Evolutionary conservation across 2,329 filamentous ascomycete genomes (phyloP).

Genomic region (Colletotrichum sp.): DNA sequence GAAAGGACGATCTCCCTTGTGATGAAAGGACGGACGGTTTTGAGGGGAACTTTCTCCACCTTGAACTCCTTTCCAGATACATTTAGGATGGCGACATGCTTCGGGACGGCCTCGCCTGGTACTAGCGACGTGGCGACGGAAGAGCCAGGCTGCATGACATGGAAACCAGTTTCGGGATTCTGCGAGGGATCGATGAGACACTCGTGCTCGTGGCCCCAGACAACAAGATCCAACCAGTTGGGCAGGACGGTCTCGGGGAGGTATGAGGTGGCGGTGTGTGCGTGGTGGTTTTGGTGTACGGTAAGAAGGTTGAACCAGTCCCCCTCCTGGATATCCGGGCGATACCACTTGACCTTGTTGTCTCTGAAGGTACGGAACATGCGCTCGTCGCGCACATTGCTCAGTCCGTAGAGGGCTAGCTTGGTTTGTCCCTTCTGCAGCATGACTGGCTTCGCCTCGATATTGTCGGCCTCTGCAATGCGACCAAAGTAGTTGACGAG

Average conservation of each 20-base stretch:
- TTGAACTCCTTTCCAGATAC: conserved; percentile 84
- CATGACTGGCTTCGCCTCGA: conserved; percentile 88
- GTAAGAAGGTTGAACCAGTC: conserved; percentile 98
- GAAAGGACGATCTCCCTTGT: conserved; percentile 81
- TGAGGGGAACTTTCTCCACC: conserved; percentile 81
- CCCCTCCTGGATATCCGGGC: conserved; percentile 76
- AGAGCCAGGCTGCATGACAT: conserved; percentile 97
- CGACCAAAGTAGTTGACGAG: conserved; percentile 96
- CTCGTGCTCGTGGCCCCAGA: conserved; percentile 99
- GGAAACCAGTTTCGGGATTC: conserved; percentile 88
- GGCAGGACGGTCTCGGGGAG: conserved; percentile 93
- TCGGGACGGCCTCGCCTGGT: conserved; percentile 86
- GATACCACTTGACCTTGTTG: conserved; percentile 92
- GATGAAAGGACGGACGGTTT: conserved; percentile 88
- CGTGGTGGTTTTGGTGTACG: conserved; percentile 95
- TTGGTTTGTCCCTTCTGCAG: conserved; percentile 95
- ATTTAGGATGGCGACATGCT: conserved; percentile 87
- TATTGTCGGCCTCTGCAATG: conserved; percentile 90
- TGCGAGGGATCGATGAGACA: conserved; percentile 84
- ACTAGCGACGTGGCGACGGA: conserved; percentile 94
- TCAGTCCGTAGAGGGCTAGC: conserved; percentile 90
- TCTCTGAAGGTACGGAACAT: conserved; percentile 94
- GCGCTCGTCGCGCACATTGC: conserved; percentile 94
- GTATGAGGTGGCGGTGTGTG: conserved; percentile 91
- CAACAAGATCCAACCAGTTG: conserved; percentile 86